Evolutionary conservation across 2,329 filamentous ascomycete genomes (phyloP).

Genomic region (Trichoderma koningii): DNA sequence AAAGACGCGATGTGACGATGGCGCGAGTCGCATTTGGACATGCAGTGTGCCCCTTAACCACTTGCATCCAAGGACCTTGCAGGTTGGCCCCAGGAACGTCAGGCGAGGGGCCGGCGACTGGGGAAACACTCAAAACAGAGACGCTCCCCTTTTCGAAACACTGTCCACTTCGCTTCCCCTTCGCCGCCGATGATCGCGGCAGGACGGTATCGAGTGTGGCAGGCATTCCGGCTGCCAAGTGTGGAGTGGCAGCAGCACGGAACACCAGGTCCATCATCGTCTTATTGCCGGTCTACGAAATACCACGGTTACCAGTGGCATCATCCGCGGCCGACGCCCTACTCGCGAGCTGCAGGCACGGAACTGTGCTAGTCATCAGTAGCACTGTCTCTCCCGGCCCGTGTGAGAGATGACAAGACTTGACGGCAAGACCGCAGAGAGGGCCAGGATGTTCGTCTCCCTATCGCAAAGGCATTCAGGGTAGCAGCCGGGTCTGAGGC

Average conservation of each 20-base stretch:
- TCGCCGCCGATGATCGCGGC: slow-evolving; percentile 23
- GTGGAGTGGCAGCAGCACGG: background rate
- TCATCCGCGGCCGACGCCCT: slow-evolving; percentile 6
- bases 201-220: slow-evolving; percentile 6
- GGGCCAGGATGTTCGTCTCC: slow-evolving; percentile 3
- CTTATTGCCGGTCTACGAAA: background rate
- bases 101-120: slow-evolving; percentile 9
- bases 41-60: slow-evolving; percentile 23
- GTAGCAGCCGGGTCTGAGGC: too few species aligned
- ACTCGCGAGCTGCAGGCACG: slow-evolving; percentile 6
- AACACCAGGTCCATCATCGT: background rate
- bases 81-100: background rate
- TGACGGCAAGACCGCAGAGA: slow-evolving; percentile 12
- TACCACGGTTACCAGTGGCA: background rate
- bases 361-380: slow-evolving; percentile 10
- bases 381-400: slow-evolving; percentile 6
- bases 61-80: background rate
- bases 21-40: slow-evolving; percentile 16
- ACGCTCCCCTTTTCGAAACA: slow-evolving; percentile 22
- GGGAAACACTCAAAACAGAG: slow-evolving; percentile 17
- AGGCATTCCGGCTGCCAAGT: slow-evolving; percentile 5
- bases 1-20: slow-evolving; percentile 28
- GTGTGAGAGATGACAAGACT: slow-evolving; percentile 17
- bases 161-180: slow-evolving; percentile 13
- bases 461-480: background rate